Base-by-base conservation (phyloP, 495 filamentous ascomycete species). In the Aspergillus panamensis region DNA sequence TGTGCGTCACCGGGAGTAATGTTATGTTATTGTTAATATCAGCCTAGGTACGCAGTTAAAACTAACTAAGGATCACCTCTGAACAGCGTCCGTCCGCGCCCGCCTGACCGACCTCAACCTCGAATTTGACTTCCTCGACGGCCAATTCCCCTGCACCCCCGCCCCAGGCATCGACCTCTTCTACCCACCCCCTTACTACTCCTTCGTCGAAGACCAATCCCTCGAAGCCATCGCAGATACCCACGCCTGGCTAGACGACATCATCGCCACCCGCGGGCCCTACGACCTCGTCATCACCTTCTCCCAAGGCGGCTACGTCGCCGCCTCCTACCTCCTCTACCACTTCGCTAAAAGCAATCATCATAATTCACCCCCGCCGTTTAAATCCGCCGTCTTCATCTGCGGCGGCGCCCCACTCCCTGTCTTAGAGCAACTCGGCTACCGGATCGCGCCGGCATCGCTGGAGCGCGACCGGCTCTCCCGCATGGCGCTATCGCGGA, bases 211-310 rank as follows among this genome's bases (percentile, higher is more conserved):
- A 5, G 57, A 60, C 0, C 65, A 68, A 29, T 68, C 71, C 16
- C 42, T 67, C 42, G 63, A 72, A 20, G 60, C 62, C 16, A 73
- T 84, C 56, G 66, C 63, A 0, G 58, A 58, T 14, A 69, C 79
- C 30, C 72, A 74, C 62, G 48, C 63, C 21, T 79, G 79, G 79
- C 71, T 89, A 39, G 59, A 65, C 16, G 66, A 71, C 8, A 72
- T 78, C 53, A 60, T 86, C 42, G 69, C 73, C 3, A 54, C 64
- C 3, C 65, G 82, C 35, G 84, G 83, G 0, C 83, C 83, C 2
- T 88, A 82, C 69, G 86, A 88, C 61, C 75, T 76, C 16, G 76
- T 87, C 8, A 67, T 87, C 59, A 75, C 74, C 59, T 87, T 84
- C 63, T 84, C 81, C 7, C 82, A 88, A 48, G 84, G 84, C 14